Conservation (phyloP, 2,329 filamentous ascomycete genomes). For the Cryphonectria nitschkei region DNA sequence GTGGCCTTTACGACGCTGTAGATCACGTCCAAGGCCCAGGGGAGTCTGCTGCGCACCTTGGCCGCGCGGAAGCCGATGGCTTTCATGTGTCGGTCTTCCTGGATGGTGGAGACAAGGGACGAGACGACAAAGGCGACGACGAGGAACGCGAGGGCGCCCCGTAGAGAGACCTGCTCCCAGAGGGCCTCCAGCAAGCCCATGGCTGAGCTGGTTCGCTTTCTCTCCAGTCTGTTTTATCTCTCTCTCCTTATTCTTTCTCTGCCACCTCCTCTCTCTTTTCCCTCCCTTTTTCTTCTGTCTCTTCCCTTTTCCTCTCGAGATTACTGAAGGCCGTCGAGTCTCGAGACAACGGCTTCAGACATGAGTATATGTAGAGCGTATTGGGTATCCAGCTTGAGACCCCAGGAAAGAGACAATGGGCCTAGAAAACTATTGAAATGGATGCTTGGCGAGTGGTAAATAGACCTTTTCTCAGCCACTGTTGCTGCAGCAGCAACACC, state of each 20-base stretch:
- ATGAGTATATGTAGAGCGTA: background rate
- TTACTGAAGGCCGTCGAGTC: background rate
- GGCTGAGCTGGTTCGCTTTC: slow-evolving; percentile 21
- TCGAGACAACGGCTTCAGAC: background rate
- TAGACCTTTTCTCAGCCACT: background rate
- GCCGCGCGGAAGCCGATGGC: slow-evolving; percentile 50
- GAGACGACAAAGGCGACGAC: slow-evolving; percentile 44
- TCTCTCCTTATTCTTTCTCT: background rate
- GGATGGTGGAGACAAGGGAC: slow-evolving; percentile 42
- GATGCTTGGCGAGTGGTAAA: background rate
- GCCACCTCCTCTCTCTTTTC: background rate
- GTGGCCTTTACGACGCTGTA: slow-evolving; percentile 57
- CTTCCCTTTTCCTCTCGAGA: background rate
- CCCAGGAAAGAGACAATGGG: background rate
- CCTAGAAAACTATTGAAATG: background rate
- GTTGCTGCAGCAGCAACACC: background rate
- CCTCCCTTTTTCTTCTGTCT: background rate
- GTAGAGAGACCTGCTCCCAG: slow-evolving; percentile 49
- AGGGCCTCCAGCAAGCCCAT: slow-evolving; percentile 58
- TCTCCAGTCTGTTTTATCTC: background rate
- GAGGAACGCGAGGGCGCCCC: slow-evolving; percentile 42
- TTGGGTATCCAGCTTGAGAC: background rate
- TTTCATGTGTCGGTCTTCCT: slow-evolving; percentile 49
- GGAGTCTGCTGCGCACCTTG: slow-evolving; percentile 42
- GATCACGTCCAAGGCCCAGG: slow-evolving; percentile 69